A percentile compares a stretch with the other conserved stretches of the same genome.
Evolutionary conservation across 176 grass and related monocot genomes (phyloP).

Genomic region (Ampelocalamus luodianensis): DNA sequence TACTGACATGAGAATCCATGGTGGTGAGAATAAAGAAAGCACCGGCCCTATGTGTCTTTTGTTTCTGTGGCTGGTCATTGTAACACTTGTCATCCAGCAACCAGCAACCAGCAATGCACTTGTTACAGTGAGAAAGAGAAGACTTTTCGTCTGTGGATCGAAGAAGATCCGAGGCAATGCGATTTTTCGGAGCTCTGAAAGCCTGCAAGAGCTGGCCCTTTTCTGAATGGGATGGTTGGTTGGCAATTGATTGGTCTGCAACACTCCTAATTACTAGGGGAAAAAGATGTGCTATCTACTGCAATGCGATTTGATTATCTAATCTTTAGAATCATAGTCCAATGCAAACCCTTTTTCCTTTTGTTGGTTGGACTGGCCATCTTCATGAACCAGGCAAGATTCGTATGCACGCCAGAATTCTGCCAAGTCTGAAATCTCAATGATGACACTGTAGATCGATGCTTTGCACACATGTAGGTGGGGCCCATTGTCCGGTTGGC

Average conservation of each 20-base stretch:
- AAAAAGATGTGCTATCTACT: too few relatives aligned
- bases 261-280: background rate
- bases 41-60: too few relatives aligned
- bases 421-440: background rate
- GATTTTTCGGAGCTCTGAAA: background rate
- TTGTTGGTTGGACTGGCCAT: background rate
- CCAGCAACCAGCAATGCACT: background rate
- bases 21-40: too few relatives aligned
- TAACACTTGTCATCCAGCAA: background rate
- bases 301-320: background rate
- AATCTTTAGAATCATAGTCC: background rate
- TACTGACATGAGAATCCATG: too few relatives aligned
- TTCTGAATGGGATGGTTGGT: background rate
- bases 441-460: background rate
- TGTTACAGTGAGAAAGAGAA: background rate
- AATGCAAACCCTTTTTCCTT: background rate
- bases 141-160: background rate
- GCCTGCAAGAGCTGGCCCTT: background rate
- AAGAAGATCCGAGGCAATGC: background rate
- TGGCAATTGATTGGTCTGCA: slow-evolving; percentile 6
- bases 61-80: too few relatives aligned
- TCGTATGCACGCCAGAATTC: background rate
- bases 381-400: background rate
- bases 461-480: background rate
- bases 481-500: background rate